These are phyloP conservation scores for Aspergillus pseudoglaucus DNA, from an alignment of 2,329 filamentous ascomycete species.

Conservation along the genomic window DNA sequence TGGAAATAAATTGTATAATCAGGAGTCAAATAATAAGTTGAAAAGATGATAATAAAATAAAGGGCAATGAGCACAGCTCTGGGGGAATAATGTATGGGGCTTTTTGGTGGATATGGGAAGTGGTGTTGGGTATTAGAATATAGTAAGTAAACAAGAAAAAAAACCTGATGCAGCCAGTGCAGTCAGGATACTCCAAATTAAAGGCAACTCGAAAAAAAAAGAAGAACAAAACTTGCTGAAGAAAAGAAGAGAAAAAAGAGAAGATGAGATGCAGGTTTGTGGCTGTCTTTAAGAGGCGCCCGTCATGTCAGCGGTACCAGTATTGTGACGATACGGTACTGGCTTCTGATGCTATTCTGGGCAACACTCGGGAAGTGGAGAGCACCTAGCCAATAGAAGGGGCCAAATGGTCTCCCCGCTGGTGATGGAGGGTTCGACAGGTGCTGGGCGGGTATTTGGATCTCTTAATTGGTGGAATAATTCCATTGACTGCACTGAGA, in stretches of 20 bases:
- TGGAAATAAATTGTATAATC: conserved; percentile 16
- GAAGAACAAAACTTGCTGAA: conserved; percentile 55
- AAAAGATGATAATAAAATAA: conserved; percentile 28
- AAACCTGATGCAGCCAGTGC: conserved; percentile 40
- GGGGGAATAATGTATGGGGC: conserved; percentile 30
- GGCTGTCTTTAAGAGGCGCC: conserved; percentile 16
- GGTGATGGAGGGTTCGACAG: not conserved
- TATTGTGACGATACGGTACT: not conserved
- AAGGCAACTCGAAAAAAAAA: conserved; percentile 29
- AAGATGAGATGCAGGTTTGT: conserved; percentile 20
- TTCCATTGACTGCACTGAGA: not conserved
- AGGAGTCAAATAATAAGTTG: conserved; percentile 30
- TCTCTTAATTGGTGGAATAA: not conserved
- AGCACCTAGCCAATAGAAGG: not conserved
- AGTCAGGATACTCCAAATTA: conserved; percentile 39
- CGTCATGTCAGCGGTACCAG: not conserved
- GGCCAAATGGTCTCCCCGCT: not conserved
- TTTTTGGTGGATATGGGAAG: conserved; percentile 18
- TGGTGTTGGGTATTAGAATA: conserved; percentile 21
- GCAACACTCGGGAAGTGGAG: conserved; percentile 3
- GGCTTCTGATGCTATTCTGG: not conserved
- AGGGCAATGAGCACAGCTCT: conserved; percentile 31
- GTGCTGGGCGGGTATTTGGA: not conserved
- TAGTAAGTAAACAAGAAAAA: conserved; percentile 40
- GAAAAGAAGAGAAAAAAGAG: conserved; percentile 43